phyloP scores from a whole-genome alignment of 2,329 filamentous ascomycete genomes.

The Fusarium humuli region DNA sequence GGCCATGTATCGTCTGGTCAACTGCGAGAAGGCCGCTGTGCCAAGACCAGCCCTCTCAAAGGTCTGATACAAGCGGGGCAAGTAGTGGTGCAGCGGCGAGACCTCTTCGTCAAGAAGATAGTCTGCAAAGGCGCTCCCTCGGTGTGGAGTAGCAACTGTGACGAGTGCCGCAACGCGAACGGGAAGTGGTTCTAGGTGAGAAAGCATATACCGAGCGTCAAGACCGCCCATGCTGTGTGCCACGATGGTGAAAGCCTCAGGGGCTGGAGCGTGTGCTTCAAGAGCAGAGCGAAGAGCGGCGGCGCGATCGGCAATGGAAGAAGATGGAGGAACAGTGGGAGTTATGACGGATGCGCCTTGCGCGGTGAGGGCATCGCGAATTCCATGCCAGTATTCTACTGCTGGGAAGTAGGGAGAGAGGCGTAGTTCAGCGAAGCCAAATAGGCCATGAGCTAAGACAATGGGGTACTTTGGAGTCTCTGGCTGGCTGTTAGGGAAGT shows the following conservation, averaged over 20 bases:
- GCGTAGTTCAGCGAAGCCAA: constrained; percentile 71
- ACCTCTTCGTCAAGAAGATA: constrained; percentile 58
- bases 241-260: constrained; percentile 76
- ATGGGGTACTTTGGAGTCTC: constrained; percentile 70
- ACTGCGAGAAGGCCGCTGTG: constrained; percentile 70
- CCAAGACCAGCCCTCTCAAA: constrained; percentile 65
- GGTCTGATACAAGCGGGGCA: constrained; percentile 67
- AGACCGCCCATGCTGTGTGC: constrained; percentile 77
- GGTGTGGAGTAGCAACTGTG: constrained; percentile 67
- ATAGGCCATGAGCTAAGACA: constrained; percentile 73
- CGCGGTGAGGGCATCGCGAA: constrained; percentile 66
- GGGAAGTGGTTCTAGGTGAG: constrained; percentile 60
- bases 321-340: constrained; percentile 70
- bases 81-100: constrained; percentile 56
- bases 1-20: constrained; percentile 69
- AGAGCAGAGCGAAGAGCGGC: constrained; percentile 68
- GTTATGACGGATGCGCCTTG: constrained; percentile 68
- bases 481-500: constrained; percentile 39
- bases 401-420: constrained; percentile 64
- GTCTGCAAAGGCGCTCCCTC: constrained; percentile 67
- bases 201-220: constrained; percentile 74
- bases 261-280: constrained; percentile 53
- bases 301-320: constrained; percentile 70
- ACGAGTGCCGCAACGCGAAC: constrained; percentile 64
- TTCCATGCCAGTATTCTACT: constrained; percentile 74